Conservation (phyloP, 805 yeast genomes). For the Candida verbasci region DNA sequence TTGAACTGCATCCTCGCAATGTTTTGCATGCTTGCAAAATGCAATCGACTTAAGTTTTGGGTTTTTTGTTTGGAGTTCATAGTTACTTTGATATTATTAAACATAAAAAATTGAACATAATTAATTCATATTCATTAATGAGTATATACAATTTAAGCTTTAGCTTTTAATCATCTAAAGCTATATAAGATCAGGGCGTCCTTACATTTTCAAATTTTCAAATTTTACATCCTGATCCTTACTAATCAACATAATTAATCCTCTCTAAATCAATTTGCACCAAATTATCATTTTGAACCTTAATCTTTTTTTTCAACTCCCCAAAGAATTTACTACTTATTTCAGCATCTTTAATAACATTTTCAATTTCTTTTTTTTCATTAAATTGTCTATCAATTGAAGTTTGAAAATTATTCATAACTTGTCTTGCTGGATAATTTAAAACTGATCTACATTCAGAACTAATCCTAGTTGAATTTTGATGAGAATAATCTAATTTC, state of each 20-base stretch:
- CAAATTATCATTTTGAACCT: constrained; percentile 37
- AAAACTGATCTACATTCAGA: constrained; percentile 80
- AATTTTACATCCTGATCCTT: no score
- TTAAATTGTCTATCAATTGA: constrained; percentile 56
- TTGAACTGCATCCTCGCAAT: no score
- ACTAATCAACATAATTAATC: constrained; percentile 35
- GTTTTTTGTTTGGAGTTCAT: no score
- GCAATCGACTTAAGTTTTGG: no score
- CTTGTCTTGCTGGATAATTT: constrained; percentile 77
- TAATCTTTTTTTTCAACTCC: constrained; percentile 41
- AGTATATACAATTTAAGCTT: no score
- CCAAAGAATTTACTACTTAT: constrained; percentile 53
- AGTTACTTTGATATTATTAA: no score
- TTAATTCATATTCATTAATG: no score
- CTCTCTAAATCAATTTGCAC: constrained; percentile 42
- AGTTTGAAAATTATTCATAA: constrained; percentile 64
- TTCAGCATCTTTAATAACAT: constrained; percentile 52
- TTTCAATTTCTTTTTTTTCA: constrained; percentile 53
- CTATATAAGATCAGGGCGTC: no score
- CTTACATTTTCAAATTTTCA: no score
- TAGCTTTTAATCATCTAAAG: no score
- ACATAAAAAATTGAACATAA: no score
- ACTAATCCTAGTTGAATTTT: constrained; percentile 72
- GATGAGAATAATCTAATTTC: constrained; percentile 70
- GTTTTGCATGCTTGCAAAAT: no score